phyloP scores from a whole-genome alignment of 495 filamentous ascomycete genomes.

The Neurospora sp. region DNA sequence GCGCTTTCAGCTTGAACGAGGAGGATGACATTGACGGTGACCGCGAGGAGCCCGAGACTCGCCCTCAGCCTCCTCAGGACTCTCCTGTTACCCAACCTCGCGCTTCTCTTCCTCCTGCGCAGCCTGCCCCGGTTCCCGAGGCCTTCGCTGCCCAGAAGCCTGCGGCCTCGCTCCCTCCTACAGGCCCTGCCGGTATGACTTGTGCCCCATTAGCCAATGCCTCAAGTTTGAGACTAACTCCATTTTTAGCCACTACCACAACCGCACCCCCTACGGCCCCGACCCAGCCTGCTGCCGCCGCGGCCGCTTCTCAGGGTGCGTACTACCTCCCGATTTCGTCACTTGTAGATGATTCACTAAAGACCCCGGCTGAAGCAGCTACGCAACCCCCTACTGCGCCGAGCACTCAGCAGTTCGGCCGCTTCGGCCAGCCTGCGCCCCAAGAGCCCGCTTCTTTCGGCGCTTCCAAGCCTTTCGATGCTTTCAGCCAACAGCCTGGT shows the following conservation, averaged over 20 bases:
- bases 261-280: conserved; percentile 17
- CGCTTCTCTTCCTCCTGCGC: conserved; percentile 75
- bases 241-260: conserved; percentile 20
- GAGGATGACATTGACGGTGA: conserved; percentile 75
- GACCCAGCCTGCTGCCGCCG: conserved; percentile 10
- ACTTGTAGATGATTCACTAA: conserved; percentile 12
- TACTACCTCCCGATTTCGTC: not conserved
- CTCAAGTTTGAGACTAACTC: conserved; percentile 17
- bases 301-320: conserved; percentile 19
- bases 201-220: not conserved
- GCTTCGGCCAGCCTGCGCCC: conserved; percentile 51
- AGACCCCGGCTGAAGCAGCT: conserved; percentile 17
- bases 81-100: conserved; percentile 85
- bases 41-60: conserved; percentile 87
- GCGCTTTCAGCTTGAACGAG: conserved; percentile 85
- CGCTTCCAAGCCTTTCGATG: conserved; percentile 76
- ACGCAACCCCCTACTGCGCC: conserved; percentile 37
- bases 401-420: conserved; percentile 53
- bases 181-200: conserved; percentile 30
- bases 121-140: conserved; percentile 48
- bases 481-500: conserved; percentile 64
- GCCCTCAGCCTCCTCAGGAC: conserved; percentile 86
- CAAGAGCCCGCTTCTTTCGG: conserved; percentile 49
- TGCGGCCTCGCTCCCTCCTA: conserved; percentile 48
- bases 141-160: conserved; percentile 56